Base-by-base conservation (phyloP, 2,329 filamentous ascomycete species). In the Drechslerella dactyloides region DNA sequence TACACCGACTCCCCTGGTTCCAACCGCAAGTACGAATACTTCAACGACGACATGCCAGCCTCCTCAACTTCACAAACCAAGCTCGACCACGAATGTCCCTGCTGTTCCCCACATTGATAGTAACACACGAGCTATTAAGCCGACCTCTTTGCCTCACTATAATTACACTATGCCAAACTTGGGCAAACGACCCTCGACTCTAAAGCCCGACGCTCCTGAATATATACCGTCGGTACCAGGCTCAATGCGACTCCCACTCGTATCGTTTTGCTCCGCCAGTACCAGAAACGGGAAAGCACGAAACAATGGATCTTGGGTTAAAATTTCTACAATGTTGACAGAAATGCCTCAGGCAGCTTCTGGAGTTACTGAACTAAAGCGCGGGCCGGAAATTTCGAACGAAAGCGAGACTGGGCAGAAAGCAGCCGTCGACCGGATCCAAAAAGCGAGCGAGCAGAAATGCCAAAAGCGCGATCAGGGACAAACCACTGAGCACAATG, bases 131-230 rank as follows among this genome's bases (percentile, higher is more conserved):
- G 59, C 50, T 52, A 52, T 74, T 63, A 62, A 75, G 65, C 35
- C 51, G 35, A 51, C 74, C 69, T 73, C 63, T 4, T 52, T 73
- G 30, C 69, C 63, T 3, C 55, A 58, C 23, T 60, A 66, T n/a
- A 59, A 54, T 8, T 54, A 69, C 21, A 59, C 54, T 1, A 54
- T 63, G 40, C 50, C 59, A 6, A 52, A 48, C 23, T 57, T 69
- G 8, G 53, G 40, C 1, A 59, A 40, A 24, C 33, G 50, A 23
- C 46, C 11, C 13, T 78, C 76, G 11, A 79, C 73, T 44, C 64
- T 78, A 61, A 82, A 80, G 72, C 78, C 80, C 6, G 79, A 81
- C 59, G 79, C 80, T n/a, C 79, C 80, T 15, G 80, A 79, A 62
- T 81, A 81, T 69, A 69, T 81, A 48, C 80, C 80, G 50, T 42